A percentile compares a stretch with the other conserved stretches of the same genome.
phyloP scores from a whole-genome alignment of 768 basidiomycete species.

The Tricholoma terreum region DNA sequence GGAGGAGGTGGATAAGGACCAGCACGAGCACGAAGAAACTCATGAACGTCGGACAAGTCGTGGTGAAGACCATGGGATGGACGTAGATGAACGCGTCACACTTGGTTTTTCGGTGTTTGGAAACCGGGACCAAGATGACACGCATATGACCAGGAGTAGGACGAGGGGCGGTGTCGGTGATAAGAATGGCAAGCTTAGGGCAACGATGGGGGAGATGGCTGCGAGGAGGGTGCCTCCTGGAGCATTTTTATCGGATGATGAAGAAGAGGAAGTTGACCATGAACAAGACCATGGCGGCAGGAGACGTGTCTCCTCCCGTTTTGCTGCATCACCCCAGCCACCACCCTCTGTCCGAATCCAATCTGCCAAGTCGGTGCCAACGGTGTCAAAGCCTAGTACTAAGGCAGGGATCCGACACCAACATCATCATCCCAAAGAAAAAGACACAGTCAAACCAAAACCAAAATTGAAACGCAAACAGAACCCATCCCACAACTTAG shows the following conservation, averaged over 20 bases:
- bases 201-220: constrained; percentile 9
- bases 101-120: constrained; percentile 22
- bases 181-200: not conserved
- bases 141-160: constrained; percentile 13
- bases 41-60: constrained; percentile 16
- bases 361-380: not conserved
- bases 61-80: constrained; percentile 15
- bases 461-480: not conserved
- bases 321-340: not conserved
- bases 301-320: not conserved
- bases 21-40: constrained; percentile 12
- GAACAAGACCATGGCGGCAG: constrained; percentile 20
- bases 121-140: constrained; percentile 16
- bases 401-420: not conserved
- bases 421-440: not conserved
- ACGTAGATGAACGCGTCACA: constrained; percentile 13
- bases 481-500: constrained; percentile 9
- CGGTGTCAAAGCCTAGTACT: not conserved
- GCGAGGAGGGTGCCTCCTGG: constrained; percentile 39
- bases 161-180: constrained; percentile 6
- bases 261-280: constrained; percentile 28
- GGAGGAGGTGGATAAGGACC: constrained; percentile 9
- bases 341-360: not conserved
- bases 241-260: constrained; percentile 43
- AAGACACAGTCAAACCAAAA: not conserved